Base-by-base conservation (phyloP, 495 filamentous ascomycete species). In the Trichoderma reesei region DNA sequence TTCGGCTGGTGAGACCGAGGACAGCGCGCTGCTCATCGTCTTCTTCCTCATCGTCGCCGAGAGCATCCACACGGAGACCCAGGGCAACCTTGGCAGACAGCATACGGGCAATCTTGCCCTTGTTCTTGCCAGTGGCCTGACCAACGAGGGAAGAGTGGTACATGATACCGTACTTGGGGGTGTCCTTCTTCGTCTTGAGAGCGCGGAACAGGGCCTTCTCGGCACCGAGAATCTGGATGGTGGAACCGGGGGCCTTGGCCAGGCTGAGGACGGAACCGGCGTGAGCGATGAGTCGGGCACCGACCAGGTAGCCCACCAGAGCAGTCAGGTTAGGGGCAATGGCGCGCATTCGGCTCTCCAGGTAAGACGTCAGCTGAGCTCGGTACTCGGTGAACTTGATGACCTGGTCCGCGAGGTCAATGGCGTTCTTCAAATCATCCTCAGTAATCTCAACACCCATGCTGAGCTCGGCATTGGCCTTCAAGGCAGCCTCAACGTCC, bases 201-300 rank as follows among this genome's bases (percentile, higher is more conserved):
- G 94, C 94, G 67, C 94, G 86, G 85, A 99, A 99, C 63, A 99
- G 86, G 5, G 94, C 94, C 82, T 99, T 99, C 79, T 99, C 94
- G 64, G 94, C 94, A 76, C 94, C 94, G 9, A 99, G 85, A 72
- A 99, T 97, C 80, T 99, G 94, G 65, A 99, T 86, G 51, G 94
- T 99, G 71, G 87, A 91, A 76, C 91, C 92, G 64, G 94, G 91
- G 73, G 88, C 91, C 84, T 99, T 99, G 73, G 94, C 92, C 46
- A 99, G 84, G 80, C 88, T 96, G 86, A 94, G 88, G 65, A 99
- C 82, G 63, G 92, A 96, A 67, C 94, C 94, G 59, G 95, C 87
- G 74, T 99, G 95, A 59, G 95, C 90, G 68, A 99, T 98, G 39
- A 99, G 83, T 69, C 95, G 86, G 65, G 94, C 94, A 69, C 94